These are phyloP conservation scores for Teratosphaeria epicoccoides DNA, from an alignment of 2,329 filamentous ascomycete genomes.

Conservation along the genomic window DNA sequence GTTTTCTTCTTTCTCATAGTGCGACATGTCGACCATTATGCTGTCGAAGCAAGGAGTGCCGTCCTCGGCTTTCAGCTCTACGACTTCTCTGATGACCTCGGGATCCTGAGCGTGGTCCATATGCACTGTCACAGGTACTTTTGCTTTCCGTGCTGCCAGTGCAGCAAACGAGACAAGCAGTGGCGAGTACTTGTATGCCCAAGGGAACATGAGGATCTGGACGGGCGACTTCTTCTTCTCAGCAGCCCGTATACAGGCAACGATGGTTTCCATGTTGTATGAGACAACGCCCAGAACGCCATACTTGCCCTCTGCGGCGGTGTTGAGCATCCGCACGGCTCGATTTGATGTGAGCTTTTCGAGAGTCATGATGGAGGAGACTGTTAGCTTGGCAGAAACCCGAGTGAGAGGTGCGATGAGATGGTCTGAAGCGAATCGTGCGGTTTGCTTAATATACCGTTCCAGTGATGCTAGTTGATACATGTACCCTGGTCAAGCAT, in stretches of 20 bases:
- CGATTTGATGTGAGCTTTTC: slow-evolving; percentile 14
- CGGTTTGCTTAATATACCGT: not conserved
- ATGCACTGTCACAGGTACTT: slow-evolving; percentile 35
- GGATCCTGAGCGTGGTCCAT: slow-evolving; percentile 39
- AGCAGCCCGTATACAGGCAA: slow-evolving; percentile 58
- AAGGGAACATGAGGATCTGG: slow-evolving; percentile 65
- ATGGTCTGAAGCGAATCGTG: no score
- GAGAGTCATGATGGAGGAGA: slow-evolving; percentile 4
- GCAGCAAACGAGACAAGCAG: slow-evolving; percentile 37
- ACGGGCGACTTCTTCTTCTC: slow-evolving; percentile 56
- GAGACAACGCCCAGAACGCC: slow-evolving; percentile 23
- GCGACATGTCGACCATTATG: slow-evolving; percentile 70
- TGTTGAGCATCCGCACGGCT: slow-evolving; percentile 21
- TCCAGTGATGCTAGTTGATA: not conserved
- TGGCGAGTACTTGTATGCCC: slow-evolving; percentile 58
- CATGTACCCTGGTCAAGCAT: no score
- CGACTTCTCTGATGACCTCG: slow-evolving; percentile 28
- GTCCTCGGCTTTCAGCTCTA: slow-evolving; percentile 10
- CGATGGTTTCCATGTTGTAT: slow-evolving; percentile 54
- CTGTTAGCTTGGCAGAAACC: no score
- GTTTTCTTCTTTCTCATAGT: slow-evolving; percentile 62
- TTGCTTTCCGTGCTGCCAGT: slow-evolving; percentile 32
- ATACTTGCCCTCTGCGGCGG: slow-evolving; percentile 20
- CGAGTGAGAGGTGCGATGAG: no score
- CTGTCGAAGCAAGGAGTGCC: slow-evolving; percentile 47